Evolutionary conservation across 345 rosid species (phyloP), one percentile per base, ranked within the genome.

Genomic region (rapeseed (Brassica napus)): DNA sequence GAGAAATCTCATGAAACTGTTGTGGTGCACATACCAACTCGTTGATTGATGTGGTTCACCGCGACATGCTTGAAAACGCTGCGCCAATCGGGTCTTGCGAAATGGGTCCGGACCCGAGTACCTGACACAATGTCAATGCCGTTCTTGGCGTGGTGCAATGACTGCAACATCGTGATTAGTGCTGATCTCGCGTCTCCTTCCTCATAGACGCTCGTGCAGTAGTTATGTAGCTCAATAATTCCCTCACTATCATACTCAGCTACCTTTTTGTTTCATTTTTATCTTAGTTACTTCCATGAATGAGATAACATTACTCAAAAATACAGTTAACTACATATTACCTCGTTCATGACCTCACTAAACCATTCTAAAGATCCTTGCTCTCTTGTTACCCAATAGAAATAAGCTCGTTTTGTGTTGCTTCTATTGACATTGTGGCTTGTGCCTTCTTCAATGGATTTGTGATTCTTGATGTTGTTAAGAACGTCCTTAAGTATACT

Each of bases 291-390:
- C 5, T 15, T 42, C 12, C 12, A 1, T 14, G 23, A 14, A 44
- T 26, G 15, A 14, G 4, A 65, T n/a, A 1, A 1, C 14, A 63
- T 31, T 14, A 44, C 3, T 68, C 12, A 1, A 14, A 68, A 24
- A 14, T 3, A 3, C 1, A 44, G 4, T 12, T 67, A 39, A 52
- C 14, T 24, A 49, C 30, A 32, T 28, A 30, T 12, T 1, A 91
- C 93, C 71, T 92, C 90, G 4, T 90, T 86, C 97, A 92, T 92
- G 42, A 90, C 91, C 0, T 87, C 87, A 23, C 69, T 84, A 62
- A 92, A 90, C 95, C 95, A 92, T 77, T 92, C 94, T 10, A 92
- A 83, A 3, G 97, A 92, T 15, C 97, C 95, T 31, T 90, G 90
- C 83, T 90, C 95, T 0, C 97, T 85, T 24, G 97, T 92, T 32